Evolutionary conservation across 768 basidiomycete genomes (phyloP), one percentile per base, ranked within the genome.

Genomic region (Kondoa malvinella): DNA sequence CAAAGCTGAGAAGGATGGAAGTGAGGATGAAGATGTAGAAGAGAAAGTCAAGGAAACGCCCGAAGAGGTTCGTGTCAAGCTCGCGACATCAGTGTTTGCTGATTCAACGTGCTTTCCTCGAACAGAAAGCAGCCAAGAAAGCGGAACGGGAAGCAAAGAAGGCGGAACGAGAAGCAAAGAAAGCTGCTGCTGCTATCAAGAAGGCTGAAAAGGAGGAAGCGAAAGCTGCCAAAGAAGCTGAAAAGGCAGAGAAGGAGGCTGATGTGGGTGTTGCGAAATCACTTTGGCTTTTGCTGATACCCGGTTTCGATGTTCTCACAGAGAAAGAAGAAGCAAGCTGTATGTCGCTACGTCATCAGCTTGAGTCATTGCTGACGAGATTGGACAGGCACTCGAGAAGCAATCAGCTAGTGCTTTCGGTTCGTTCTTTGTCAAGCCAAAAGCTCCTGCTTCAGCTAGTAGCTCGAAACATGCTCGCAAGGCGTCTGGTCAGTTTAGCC

Each of bases 341-440:
- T 84, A 4, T 77, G 88, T 94, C 84, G 81, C 83, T 0, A 86
- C 78, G 74, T 92, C 90, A 79, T 89, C 92, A 76, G 25, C 4
- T 25, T 4, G 15, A 14, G 27, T 31, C 8, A 4, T 31, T 14
- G 58, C 58, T 59, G 25, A 25, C 30, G 12, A 26, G 27, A 29
- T 29, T 16, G 21, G 29, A 16, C 8, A 17, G 15, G 8, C 32
- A 17, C 32, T 15, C 3, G 27, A 31, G 32, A 17, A 27, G 29
- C 30, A 27, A 16, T 32, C 30, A 32, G 34, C 59, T 56, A 17
- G 50, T 17, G 3, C 63, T 64, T 32, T 56, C 61, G 2, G 67
- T 33, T 15, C 67, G 29, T 26, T 62, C 40, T 30, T 64, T 34
- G 27, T 21, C 26, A 32, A 56, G 34, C 26, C 14, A 34, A 65